These are phyloP conservation scores for Backusella morwellensis DNA, from an alignment of 192 early-diverging fungal species.

Conservation along the genomic window DNA sequence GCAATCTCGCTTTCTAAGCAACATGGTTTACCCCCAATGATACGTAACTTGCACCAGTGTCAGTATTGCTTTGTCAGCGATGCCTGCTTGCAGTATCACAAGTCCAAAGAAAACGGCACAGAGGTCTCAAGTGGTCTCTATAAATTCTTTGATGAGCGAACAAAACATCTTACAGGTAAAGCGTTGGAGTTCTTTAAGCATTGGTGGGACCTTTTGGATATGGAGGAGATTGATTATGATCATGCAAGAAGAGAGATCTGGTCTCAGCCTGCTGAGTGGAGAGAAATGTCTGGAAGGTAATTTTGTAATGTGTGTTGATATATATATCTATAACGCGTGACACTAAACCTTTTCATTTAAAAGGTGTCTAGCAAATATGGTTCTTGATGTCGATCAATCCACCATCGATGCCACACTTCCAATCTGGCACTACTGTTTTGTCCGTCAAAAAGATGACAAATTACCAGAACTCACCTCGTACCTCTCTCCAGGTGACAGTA, in stretches of 20 bases:
- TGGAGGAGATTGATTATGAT: conserved; percentile 72
- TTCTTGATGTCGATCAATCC: neutral
- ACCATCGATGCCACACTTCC: neutral
- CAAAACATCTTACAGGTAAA: conserved; percentile 52
- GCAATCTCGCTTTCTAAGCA: conserved; percentile 48
- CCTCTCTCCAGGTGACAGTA: conserved; percentile 69
- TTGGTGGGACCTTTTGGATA: conserved; percentile 73
- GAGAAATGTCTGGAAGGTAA: conserved; percentile 43
- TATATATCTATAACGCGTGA: neutral
- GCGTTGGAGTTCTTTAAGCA: conserved; percentile 73
- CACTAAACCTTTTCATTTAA: neutral
- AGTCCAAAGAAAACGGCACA: conserved; percentile 67
- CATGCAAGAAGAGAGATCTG: conserved; percentile 68
- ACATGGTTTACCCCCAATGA: conserved; percentile 66
- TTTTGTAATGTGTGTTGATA: neutral
- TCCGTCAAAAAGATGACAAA: neutral
- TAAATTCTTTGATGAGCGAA: conserved; percentile 59
- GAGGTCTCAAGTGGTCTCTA: conserved; percentile 54
- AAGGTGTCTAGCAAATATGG: neutral
- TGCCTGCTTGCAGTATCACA: conserved; percentile 73
- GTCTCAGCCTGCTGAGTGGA: conserved; percentile 39
- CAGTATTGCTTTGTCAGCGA: conserved; percentile 60
- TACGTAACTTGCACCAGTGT: conserved; percentile 61
- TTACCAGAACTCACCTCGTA: conserved; percentile 43
- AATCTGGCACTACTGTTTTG: conserved; percentile 9